phyloP scores from a whole-genome alignment of 2,329 filamentous ascomycete species.

The Pseudofabraea citricarpa region DNA sequence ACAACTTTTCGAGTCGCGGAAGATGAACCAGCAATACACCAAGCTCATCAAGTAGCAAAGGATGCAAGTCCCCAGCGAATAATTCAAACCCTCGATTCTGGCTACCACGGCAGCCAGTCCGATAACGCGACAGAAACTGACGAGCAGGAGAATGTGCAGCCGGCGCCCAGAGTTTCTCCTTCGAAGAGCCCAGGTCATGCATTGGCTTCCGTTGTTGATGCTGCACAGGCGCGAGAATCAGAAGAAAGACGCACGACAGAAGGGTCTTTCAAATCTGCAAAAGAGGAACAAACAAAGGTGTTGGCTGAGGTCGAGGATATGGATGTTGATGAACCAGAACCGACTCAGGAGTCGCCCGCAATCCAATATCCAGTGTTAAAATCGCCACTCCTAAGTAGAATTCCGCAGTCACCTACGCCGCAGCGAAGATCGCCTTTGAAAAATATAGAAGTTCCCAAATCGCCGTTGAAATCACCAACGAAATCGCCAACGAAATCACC shows the following conservation, averaged over 20 bases:
- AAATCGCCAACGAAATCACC: conserved; percentile 1
- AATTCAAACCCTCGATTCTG: conserved; percentile 53
- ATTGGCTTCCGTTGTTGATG: conserved; percentile 9
- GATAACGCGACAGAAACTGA: conserved; percentile 10
- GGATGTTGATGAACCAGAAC: conserved; percentile 2
- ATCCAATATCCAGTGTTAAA: conserved; percentile 17
- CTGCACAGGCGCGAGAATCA: conserved; percentile 13
- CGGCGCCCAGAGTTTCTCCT: conserved; percentile 5
- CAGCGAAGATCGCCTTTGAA: conserved; percentile 16
- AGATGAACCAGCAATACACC: conserved; percentile 33
- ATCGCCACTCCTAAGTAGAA: conserved; percentile 18
- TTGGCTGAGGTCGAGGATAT: conserved; percentile 7
- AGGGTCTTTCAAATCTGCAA: conserved; percentile 36
- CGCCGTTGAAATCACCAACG: not conserved
- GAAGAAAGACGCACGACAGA: conserved; percentile 21
- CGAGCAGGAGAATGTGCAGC: conserved; percentile 11
- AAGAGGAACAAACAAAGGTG: conserved; percentile 37
- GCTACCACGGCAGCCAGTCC: conserved; percentile 64
- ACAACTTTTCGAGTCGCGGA: conserved; percentile 56
- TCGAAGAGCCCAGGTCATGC: conserved; percentile 4
- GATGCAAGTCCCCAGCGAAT: conserved; percentile 18
- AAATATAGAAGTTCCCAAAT: conserved; percentile 1
- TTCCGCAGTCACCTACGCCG: conserved; percentile 11
- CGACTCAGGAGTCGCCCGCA: conserved; percentile 6
- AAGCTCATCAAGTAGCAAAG: conserved; percentile 5